Evolutionary conservation across 2,329 filamentous ascomycete species (phyloP).

Genomic region (Aspergillus aculeatus): DNA sequence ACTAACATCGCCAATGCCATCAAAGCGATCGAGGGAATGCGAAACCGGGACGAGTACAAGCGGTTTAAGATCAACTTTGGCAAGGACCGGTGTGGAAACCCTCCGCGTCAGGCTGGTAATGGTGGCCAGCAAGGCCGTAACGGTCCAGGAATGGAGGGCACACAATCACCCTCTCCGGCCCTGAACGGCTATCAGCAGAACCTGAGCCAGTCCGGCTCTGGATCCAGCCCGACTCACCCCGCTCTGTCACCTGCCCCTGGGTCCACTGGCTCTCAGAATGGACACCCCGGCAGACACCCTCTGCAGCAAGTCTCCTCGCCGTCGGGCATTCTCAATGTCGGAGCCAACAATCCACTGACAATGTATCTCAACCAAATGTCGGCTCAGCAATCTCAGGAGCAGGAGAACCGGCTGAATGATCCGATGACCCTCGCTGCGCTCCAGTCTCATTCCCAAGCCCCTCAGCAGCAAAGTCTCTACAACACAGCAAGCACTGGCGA

Average conservation of each 20-base stretch:
- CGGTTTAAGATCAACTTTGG: conserved; percentile 99
- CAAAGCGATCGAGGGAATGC: conserved; percentile 95
- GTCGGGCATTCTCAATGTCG: conserved; percentile 74
- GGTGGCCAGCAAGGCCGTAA: conserved; percentile 66
- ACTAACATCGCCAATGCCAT: conserved; percentile 99
- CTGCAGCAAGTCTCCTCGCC: conserved; percentile 57
- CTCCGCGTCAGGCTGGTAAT: conserved; percentile 78
- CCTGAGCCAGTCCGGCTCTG: conserved; percentile 54
- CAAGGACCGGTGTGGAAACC: conserved; percentile 96
- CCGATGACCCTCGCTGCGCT: conserved; percentile 42
- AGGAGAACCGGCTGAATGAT: conserved; percentile 52
- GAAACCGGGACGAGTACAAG: conserved; percentile 92
- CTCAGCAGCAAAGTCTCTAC: conserved; percentile 77
- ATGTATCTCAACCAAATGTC: conserved; percentile 84
- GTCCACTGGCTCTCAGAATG: conserved; percentile 55
- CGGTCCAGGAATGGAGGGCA: conserved; percentile 52
- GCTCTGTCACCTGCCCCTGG: conserved; percentile 55
- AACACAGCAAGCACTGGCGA: conserved; percentile 68
- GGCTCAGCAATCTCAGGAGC: conserved; percentile 62
- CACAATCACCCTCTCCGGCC: conserved; percentile 54
- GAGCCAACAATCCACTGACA: conserved; percentile 81
- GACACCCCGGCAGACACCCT: conserved; percentile 59
- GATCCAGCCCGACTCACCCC: conserved; percentile 61
- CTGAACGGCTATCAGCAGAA: conserved; percentile 58
- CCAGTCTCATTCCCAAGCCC: conserved; percentile 67